A percentile compares a stretch with the other conserved stretches of the same genome.
phyloP scores from a whole-genome alignment of 331 rosid genomes.

The Spiraea crenata region DNA sequence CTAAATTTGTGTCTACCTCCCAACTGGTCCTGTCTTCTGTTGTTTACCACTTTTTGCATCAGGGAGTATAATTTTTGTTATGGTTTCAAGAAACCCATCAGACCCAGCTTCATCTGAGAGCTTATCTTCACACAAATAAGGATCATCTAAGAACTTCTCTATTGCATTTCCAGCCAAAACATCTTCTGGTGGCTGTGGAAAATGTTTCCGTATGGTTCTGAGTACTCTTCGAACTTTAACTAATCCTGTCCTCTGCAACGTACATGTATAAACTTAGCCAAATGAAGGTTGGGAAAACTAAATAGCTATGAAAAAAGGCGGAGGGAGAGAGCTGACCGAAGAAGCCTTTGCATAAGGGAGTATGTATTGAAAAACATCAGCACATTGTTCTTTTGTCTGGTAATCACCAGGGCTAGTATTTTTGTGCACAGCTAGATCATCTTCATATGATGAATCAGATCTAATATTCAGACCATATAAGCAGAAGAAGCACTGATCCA shows the following conservation, averaged over 20 bases:
- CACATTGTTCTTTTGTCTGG: constrained; percentile 93
- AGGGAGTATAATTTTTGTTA: constrained; percentile 66
- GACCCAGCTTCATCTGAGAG: constrained; percentile 96
- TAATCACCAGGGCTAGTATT: constrained; percentile 95
- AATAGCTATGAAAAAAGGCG: constrained; percentile 8
- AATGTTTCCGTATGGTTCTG: constrained; percentile 92
- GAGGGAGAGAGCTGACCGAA: constrained; percentile 60
- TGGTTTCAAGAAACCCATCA: constrained; percentile 79
- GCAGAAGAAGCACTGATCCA: constrained; percentile 97
- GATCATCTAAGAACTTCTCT: constrained; percentile 86
- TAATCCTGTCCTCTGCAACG: constrained; percentile 78
- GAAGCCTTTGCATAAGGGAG: constrained; percentile 97
- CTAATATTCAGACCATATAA: constrained; percentile 88
- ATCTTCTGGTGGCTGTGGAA: constrained; percentile 86
- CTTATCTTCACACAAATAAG: constrained; percentile 79
- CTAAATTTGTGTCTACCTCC: constrained; percentile 49
- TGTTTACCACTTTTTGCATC: constrained; percentile 67
- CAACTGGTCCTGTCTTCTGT: constrained; percentile 53
- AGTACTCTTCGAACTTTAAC: constrained; percentile 91
- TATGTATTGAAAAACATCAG: constrained; percentile 92
- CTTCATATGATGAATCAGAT: constrained; percentile 89
- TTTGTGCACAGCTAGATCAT: constrained; percentile 81
- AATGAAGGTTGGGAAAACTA: constrained; percentile 17
- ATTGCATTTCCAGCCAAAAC: constrained; percentile 77
- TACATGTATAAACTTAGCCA: constrained; percentile 17